These are phyloP conservation scores for Yamadazyma olivae DNA, from an alignment of 805 yeast genomes.

Conservation along the genomic window DNA sequence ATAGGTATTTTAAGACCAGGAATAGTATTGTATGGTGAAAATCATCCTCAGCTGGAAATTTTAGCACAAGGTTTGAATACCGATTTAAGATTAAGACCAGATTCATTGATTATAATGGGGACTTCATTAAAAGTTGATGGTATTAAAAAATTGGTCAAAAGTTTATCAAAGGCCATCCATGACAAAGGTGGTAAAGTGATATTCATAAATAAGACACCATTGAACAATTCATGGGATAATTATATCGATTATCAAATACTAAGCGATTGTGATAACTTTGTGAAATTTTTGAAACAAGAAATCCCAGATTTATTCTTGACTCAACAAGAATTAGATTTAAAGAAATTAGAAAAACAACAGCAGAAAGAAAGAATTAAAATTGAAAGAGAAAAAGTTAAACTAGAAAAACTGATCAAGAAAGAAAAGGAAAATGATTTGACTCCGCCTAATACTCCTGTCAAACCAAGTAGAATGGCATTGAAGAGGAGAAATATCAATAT, in stretches of 20 bases:
- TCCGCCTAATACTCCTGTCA: conserved; percentile 14
- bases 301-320: conserved; percentile 63
- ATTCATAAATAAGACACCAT: conserved; percentile 66
- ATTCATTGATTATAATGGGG: conserved; percentile 82
- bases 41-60: conserved; percentile 83
- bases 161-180: conserved; percentile 66
- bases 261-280: conserved; percentile 83
- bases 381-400: conserved; percentile 3
- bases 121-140: conserved; percentile 92
- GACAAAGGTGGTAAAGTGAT: conserved; percentile 77
- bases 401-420: conserved; percentile 8
- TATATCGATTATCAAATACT: conserved; percentile 76
- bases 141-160: conserved; percentile 71
- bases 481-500: conserved; percentile 16
- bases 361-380: conserved; percentile 7
- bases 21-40: conserved; percentile 90
- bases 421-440: conserved; percentile 8
- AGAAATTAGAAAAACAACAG: conserved; percentile 25
- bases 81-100: conserved; percentile 70
- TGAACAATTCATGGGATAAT: conserved; percentile 62
- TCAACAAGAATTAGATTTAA: conserved; percentile 48
- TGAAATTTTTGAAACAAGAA: conserved; percentile 47
- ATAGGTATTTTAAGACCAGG: conserved; percentile 83
- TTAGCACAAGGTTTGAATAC: conserved; percentile 66
- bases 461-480: conserved; percentile 13